Percentiles rank a stretch among this genome's conserved stretches.
Evolutionary conservation across 176 grass and related monocot species (phyloP).

Genomic region (Themeda triandra): DNA sequence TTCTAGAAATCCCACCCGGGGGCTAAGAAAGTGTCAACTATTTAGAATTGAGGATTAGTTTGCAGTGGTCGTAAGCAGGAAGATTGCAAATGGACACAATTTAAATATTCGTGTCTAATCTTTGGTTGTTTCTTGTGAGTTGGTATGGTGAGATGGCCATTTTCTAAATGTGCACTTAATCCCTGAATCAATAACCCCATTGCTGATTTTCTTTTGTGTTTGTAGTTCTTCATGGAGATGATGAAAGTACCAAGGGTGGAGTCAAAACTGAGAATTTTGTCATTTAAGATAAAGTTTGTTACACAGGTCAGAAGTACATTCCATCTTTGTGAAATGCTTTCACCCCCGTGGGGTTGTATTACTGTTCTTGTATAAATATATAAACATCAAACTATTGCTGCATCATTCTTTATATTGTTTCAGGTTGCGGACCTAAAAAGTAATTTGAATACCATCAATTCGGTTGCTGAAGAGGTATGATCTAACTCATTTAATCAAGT

Average conservation of each 20-base stretch:
- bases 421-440: constrained; percentile 82
- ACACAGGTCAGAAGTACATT: constrained; percentile 62
- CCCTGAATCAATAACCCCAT: constrained; percentile 7
- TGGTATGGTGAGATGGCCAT: not conserved
- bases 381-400: not conserved
- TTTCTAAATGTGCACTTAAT: constrained; percentile 19
- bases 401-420: constrained; percentile 26
- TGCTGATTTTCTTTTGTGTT: constrained; percentile 24
- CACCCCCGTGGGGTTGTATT: not conserved
- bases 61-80: not conserved
- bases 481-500: constrained; percentile 7
- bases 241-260: constrained; percentile 98
- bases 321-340: not conserved
- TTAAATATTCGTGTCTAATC: not conserved
- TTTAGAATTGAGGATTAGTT: not conserved
- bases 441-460: constrained; percentile 75
- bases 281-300: constrained; percentile 80
- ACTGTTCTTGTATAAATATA: not conserved
- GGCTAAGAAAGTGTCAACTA: not conserved
- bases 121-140: constrained; percentile 10
- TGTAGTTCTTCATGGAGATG: constrained; percentile 89
- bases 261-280: constrained; percentile 81
- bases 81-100: not conserved
- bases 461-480: constrained; percentile 76
- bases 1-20: not conserved